Base-by-base conservation (phyloP, 768 basidiomycete species). In the Sporobolomyces roseus region DNA sequence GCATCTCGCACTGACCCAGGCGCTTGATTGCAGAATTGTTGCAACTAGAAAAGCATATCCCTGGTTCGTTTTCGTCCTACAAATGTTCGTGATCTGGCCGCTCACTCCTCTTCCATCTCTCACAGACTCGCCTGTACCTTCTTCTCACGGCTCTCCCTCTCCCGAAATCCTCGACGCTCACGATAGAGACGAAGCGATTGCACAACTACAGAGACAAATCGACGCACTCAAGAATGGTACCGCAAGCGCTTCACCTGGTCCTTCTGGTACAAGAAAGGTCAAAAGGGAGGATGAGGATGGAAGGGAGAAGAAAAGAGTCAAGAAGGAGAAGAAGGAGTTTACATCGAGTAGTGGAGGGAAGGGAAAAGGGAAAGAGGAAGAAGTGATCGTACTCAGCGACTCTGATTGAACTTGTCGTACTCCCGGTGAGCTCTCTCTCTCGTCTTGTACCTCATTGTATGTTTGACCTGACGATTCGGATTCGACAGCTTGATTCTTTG, bases 331-430 rank as follows among this genome's bases (percentile, higher is more conserved):
- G 7, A 21, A 21, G 23, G 46, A 48, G 21, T 9, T 21, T n/a
- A 12, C 46, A 17, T 41, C 38, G 9, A 41, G 38, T 17, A 17
- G 38, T 9, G 9, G 10, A 41, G 38, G 38, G 17, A 41, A 41
- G 9, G 38, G 38, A 41, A 41, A 41, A 41, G 38, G 38, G 17
- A 48, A 48, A 48, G 46, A n/a, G 46, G 23, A 48, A 21, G 52
- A 54, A 8, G 30, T 54, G 10, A 32, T 54, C 52, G 52, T 54
- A 19, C 52, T 54, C 52, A 33, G 30, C 32, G 46, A 48, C 23
- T 48, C 46, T n/a, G 46, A 48, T 21, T 48, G n/a, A 48, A 12
- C 23, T n/a, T n/a, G n/a, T n/a, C n/a, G n/a, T n/a, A n/a, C n/a
- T n/a, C n/a, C n/a, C n/a, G n/a, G n/a, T n/a, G n/a, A n/a, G n/a